phyloP scores from a whole-genome alignment of 2,329 filamentous ascomycete species.

The Plenodomus lindquistii region DNA sequence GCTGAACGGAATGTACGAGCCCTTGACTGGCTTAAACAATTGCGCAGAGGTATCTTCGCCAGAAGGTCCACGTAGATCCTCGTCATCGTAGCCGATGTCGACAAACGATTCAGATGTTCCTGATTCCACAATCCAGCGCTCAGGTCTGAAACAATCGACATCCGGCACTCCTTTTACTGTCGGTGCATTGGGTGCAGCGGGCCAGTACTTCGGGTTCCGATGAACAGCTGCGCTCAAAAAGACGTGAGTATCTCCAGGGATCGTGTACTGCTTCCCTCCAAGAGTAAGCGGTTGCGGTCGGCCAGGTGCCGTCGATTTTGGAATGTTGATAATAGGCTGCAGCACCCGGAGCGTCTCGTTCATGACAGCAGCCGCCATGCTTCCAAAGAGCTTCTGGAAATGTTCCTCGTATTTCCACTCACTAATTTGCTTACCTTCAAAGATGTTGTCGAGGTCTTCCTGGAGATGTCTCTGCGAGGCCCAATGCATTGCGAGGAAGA shows the following conservation, averaged over 20 bases:
- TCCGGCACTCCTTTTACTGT: slow-evolving; percentile 50
- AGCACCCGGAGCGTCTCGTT: slow-evolving; percentile 76
- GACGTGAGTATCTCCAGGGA: slow-evolving; percentile 63
- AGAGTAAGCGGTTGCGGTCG: slow-evolving; percentile 61
- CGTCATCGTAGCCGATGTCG: slow-evolving; percentile 50
- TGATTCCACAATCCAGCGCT: slow-evolving; percentile 66
- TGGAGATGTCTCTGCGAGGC: slow-evolving; percentile 68
- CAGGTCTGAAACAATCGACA: slow-evolving; percentile 69
- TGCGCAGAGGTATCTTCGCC: slow-evolving; percentile 65
- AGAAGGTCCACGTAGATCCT: slow-evolving; percentile 62
- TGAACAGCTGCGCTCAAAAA: slow-evolving; percentile 61
- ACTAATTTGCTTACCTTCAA: slow-evolving; percentile 61
- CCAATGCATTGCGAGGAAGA: slow-evolving; percentile 69
- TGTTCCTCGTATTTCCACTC: slow-evolving; percentile 73
- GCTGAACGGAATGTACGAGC: slow-evolving; percentile 60
- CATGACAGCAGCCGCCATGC: slow-evolving; percentile 74
- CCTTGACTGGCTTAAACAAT: slow-evolving; percentile 56
- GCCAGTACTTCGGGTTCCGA: slow-evolving; percentile 75
- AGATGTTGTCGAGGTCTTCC: slow-evolving; percentile 67
- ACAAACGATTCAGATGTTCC: slow-evolving; percentile 32
- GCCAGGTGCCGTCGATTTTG: slow-evolving; percentile 60
- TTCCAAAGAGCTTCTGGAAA: slow-evolving; percentile 67
- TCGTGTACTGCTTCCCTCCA: slow-evolving; percentile 59
- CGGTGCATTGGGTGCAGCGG: slow-evolving; percentile 44
- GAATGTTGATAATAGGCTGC: slow-evolving; percentile 72